Evolutionary conservation across 495 filamentous ascomycete genomes (phyloP), one percentile per base, ranked within the genome.

Genomic region (Penicillium mononematosum): DNA sequence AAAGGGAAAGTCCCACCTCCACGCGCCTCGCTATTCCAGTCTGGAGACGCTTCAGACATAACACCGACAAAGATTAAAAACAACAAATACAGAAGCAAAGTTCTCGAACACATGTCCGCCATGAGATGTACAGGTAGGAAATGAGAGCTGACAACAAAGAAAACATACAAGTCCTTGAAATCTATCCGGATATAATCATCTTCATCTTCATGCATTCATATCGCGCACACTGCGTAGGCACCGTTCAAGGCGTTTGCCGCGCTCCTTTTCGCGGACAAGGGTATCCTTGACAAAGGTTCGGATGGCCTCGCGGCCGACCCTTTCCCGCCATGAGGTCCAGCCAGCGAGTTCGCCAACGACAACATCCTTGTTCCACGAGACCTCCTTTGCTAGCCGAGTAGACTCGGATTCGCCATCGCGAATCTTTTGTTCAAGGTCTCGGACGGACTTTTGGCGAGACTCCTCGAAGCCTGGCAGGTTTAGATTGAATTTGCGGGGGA

Each of bases 321-420:
- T 84, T 61, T 87, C 91, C 50, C 92, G 85, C 77, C 90, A 84
- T 14, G 94, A 91, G 63, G 96, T 90, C 88, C 93, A 98, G 2
- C 90, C 92, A 1, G 94, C 93, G 56, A 99, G 68, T 70, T 99
- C 95, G 8, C 84, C 79, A 12, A 95, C 93, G 6, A 97, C 92
- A 10, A 92, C 90, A 69, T 92, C 89, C 72, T 96, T 92, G 49
- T 92, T 96, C 68, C 95, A 97, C 34, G 89, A 75, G 19, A 99
- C 70, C 66, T 99, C 95, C 46, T 83, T 82, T 0, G 86, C 85
- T 17, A 96, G 68, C 24, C 76, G 78, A 34, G 83, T 78, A 9
- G 88, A 74, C 61, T 96, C 89, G 17, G 76, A 68, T 58, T 87
- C 80, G 14, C 78, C 80, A 24, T 83, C 81, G 45, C 79, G 78